Conservation (phyloP, 768 basidiomycete species). For the Exidia glandulosa region DNA sequence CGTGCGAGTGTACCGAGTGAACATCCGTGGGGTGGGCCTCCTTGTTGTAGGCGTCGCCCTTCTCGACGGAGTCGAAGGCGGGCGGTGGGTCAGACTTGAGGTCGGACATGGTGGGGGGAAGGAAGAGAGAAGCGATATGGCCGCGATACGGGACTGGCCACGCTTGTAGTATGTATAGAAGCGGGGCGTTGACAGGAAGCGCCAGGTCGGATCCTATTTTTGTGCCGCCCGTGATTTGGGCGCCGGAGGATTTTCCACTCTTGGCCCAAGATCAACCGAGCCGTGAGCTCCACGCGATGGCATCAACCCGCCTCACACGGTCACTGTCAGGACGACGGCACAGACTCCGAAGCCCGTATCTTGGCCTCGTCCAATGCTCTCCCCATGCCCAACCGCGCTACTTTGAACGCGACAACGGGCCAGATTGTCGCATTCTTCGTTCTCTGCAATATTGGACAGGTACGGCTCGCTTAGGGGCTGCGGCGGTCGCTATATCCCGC, state of each 20-base stretch:
- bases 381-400: background rate
- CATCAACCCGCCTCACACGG: no score
- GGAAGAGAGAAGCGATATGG: background rate
- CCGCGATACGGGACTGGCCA: no score
- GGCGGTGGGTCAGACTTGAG: background rate
- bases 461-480: background rate
- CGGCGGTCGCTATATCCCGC: background rate
- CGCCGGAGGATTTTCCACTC: no score
- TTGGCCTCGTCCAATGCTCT: background rate
- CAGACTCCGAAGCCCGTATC: background rate
- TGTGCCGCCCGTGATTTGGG: no score
- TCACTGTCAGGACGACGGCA: background rate
- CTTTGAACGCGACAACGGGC: background rate
- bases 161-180: no score
- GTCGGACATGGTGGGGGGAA: background rate
- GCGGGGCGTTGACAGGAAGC: no score
- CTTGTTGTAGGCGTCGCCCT: background rate
- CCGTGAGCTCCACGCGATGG: no score
- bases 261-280: no score
- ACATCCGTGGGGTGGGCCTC: background rate
- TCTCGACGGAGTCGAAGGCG: background rate
- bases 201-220: no score
- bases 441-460: background rate
- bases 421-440: background rate
- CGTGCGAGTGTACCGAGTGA: background rate